Evolutionary conservation across 495 filamentous ascomycete species (phyloP), one percentile per base, ranked within the genome.

Genomic region (Articulospora tetracladia): DNA sequence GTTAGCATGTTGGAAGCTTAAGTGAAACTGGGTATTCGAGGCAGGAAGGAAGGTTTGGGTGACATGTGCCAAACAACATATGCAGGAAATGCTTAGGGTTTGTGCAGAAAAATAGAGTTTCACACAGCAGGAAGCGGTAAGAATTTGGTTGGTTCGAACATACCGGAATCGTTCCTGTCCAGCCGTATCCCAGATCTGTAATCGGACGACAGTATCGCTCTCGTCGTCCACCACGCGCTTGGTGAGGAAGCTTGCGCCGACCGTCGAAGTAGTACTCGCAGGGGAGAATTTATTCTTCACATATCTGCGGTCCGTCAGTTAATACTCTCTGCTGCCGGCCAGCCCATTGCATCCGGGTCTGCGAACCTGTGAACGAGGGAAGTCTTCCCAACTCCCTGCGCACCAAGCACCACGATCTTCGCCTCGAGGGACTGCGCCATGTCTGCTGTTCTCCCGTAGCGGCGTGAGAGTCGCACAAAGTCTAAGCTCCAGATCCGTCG

Each of bases 381-480:
- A 13, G 93, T 97, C 77, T 98, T 98, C 70, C 93, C 93, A 51
- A 97, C 93, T 72, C 92, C 91, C 79, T 94, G 91, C 53, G 89
- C 83, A 73, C 92, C 92, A 47, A 96, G 83, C 58, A 96, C 86
- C 66, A 95, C 92, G 55, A 96, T 92, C 73, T 96, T 96, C 66
- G 92, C 92, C 76, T 97, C 92, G 59, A 96, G 85, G 64, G 67
- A 66, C 39, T 68, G 61, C 1, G 61, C 65, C 62, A 65, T 68
- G 34, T 51, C 23, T 13, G 1, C 50, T 36, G 10, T 50, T n/a
- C 20, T 50, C 47, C 17, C 20, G 23, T 50, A 19, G 39, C 39
- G 8, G 10, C 17, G 49, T 25, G 47, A 39, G 34, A 44, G 23
- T 41, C 28, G 53, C 25, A 6, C 47, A 50, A 50, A n/a, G 8